A percentile compares a stretch with the other conserved stretches of the same genome.
phyloP scores from a whole-genome alignment of 441 rosid genomes.

The Jatropha podagrica region DNA sequence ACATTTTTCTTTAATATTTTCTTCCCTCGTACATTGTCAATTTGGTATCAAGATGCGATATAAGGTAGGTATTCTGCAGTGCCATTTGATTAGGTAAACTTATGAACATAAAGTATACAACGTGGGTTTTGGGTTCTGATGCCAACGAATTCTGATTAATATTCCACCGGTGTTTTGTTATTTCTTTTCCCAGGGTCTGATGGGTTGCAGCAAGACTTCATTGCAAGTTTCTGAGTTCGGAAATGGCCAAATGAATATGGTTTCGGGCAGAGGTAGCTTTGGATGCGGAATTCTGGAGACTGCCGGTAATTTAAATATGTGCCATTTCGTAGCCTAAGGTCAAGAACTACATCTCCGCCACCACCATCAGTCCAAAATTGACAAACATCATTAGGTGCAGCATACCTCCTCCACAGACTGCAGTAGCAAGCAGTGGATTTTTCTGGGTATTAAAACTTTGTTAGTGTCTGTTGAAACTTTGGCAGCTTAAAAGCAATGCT shows the following conservation, averaged over 20 bases:
- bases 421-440: not conserved
- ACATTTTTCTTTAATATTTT: no score
- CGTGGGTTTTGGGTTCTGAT: no score
- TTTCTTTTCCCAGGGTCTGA: not conserved
- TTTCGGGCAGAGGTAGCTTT: slow-evolving; percentile 14
- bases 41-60: no score
- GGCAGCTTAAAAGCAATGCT: not conserved
- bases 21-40: no score
- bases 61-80: no score
- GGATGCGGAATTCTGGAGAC: slow-evolving; percentile 5
- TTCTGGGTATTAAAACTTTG: not conserved
- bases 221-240: not conserved
- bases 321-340: slow-evolving; percentile 1
- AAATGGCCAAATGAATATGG: slow-evolving; percentile 10
- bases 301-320: not conserved
- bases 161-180: no score
- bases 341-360: not conserved
- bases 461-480: not conserved
- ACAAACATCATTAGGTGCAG: not conserved
- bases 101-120: no score
- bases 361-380: slow-evolving; percentile 3
- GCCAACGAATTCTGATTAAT: no score
- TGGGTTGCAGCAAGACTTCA: slow-evolving; percentile 14
- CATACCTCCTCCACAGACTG: not conserved
- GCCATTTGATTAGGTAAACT: no score